Evolutionary conservation across 768 basidiomycete genomes (phyloP), one percentile per base, ranked within the genome.

Genomic region (Leccinellum luteum): DNA sequence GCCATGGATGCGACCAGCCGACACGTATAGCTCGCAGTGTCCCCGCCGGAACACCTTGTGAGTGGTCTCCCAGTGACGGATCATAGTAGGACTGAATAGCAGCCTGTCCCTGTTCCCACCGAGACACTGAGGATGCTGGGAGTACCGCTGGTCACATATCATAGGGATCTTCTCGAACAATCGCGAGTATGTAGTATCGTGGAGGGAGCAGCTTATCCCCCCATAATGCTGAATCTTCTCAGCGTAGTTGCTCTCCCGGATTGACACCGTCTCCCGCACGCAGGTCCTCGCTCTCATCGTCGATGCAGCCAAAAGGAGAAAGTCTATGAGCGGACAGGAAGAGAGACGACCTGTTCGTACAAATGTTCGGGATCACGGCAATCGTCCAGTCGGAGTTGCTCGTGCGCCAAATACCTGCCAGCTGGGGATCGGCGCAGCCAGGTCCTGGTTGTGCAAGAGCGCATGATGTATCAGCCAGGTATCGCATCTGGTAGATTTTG

Each of bases 271-370:
- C 48, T 85, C 90, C 14, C 86, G 89, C 66, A 68, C 81, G 0
- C 90, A 93, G 64, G 86, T 97, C 44, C 66, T 94, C 17, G 78
- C 81, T n/a, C 79, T 97, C 38, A 76, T 97, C 43, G 67, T 87
- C 41, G 85, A 90, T 54, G 78, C 82, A 56, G 87, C 91, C 15
- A 85, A 89, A 70, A 76, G 80, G 4, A 82, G 85, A 60, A 85
- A 85, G 34, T 89, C 87, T 13, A 88, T 90, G 85, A 86, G 85
- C 44, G 89, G 94, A 3, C 89, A 94, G 68, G 96, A 98, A 73
- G 91, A 94, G 96, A 56, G 96, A 99, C 71, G 75, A 90, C 50
- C 79, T 94, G 51, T 98, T 99, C 69, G 94, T 94, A 10, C 85
- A 92, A 25, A 78, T 99, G 13, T 97, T 98, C 70, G 96, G 96